Evolutionary conservation across 139 green algal species (phyloP).

Genomic region (Pedinophyceae sp.): DNA sequence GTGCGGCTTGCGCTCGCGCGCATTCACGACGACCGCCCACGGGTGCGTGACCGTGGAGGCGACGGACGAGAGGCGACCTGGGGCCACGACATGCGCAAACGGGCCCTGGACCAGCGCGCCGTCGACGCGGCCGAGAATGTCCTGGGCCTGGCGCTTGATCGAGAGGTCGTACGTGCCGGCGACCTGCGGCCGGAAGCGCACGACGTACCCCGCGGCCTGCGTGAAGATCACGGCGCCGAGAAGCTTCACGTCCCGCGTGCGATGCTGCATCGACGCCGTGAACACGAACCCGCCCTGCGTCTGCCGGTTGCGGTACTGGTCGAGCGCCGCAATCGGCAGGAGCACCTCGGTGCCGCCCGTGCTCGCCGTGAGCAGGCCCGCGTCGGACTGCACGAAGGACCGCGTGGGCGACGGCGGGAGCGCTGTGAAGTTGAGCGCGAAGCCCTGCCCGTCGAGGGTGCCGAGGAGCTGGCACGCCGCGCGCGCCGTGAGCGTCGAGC

Average conservation of each 20-base stretch:
- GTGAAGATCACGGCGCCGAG: neutral
- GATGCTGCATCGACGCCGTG: neutral
- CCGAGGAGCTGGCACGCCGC: neutral
- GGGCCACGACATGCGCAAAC: too few relatives aligned
- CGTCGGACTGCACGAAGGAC: neutral
- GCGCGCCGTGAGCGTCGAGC: neutral
- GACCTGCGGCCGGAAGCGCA: neutral
- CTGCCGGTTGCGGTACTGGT: conserved; percentile 1
- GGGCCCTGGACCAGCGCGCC: neutral
- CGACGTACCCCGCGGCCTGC: neutral
- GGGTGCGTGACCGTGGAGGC: neutral
- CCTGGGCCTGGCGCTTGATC: conserved; percentile 1
- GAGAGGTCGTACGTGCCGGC: neutral
- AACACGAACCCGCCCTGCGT: neutral
- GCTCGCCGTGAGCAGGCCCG: neutral
- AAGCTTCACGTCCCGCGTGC: neutral
- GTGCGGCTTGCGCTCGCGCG: neutral
- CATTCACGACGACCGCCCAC: neutral
- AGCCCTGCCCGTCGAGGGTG: neutral
- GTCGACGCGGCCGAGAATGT: conserved; percentile 2
- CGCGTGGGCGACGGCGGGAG: neutral
- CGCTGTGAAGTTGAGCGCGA: neutral
- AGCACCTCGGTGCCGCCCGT: neutral
- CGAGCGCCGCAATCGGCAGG: neutral
- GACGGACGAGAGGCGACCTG: too few relatives aligned